A percentile compares a stretch with the other conserved stretches of the same genome.
Conservation (phyloP, 257 asterid genomes). For the Ilex aquifolium region DNA sequence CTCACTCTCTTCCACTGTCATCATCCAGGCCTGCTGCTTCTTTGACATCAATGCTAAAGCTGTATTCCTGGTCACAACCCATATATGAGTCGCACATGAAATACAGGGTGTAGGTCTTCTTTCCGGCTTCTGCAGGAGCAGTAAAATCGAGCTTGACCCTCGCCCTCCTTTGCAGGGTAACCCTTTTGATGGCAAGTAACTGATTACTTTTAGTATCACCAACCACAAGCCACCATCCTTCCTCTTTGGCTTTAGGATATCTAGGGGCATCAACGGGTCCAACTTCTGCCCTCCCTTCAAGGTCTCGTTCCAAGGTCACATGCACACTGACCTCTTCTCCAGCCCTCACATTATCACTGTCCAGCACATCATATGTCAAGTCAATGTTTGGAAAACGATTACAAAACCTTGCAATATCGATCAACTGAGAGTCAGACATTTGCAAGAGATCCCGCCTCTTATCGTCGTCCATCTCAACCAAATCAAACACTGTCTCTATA, state of each 20-base stretch:
- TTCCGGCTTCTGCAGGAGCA: conserved; percentile 47
- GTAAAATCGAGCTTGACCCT: conserved; percentile 50
- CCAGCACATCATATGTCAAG: conserved; percentile 34
- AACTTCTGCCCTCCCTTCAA: conserved; percentile 44
- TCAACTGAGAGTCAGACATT: conserved; percentile 43
- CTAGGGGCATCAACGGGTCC: conserved; percentile 60
- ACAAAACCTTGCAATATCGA: conserved; percentile 53
- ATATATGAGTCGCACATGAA: conserved; percentile 63
- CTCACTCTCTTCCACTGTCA: conserved; percentile 14
- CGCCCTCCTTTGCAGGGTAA: conserved; percentile 47
- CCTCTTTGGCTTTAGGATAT: conserved; percentile 49
- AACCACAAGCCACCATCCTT: conserved; percentile 64
- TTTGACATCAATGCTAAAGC: conserved; percentile 40
- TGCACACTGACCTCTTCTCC: conserved; percentile 38
- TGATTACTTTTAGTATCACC: conserved; percentile 54
- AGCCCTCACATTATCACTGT: conserved; percentile 23
- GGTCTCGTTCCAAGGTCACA: conserved; percentile 45
- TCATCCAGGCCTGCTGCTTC: conserved; percentile 28
- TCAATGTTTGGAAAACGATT: conserved; percentile 57
- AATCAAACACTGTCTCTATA: conserved; percentile 43
- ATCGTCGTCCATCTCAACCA: conserved; percentile 56
- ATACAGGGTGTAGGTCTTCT: conserved; percentile 39
- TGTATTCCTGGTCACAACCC: conserved; percentile 57
- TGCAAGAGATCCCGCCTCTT: conserved; percentile 53
- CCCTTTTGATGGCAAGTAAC: conserved; percentile 53